Evolutionary conservation across 371 early-diverging fungal species (phyloP), one percentile per base, ranked within the genome.

Genomic region (Apophysomyces ossiformis): DNA sequence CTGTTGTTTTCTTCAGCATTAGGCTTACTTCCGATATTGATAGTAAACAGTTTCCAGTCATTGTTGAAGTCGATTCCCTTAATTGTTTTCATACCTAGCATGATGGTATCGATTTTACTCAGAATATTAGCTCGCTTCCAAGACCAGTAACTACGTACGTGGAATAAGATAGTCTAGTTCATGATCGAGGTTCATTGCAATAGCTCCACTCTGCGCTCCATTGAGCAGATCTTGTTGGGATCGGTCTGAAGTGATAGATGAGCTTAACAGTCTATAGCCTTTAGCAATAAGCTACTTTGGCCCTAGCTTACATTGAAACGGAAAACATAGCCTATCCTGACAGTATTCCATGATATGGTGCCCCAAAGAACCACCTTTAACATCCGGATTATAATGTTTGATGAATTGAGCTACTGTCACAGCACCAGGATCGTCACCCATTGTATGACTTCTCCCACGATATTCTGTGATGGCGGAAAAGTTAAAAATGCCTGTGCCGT

Each of bases 41-140:
- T 77, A 26, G 72, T 80, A 37, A 80, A 75, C 69, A 80, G 64
- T 21, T 81, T 81, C 81, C 81, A 80, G 46, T 80, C 81, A 37
- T 70, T 73, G 38, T 69, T 44, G 37, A 64, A 71, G 56, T 75
- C 61, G 5, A 73, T 37, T n/a, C 57, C 66, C 8, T 46, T 36
- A 5, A 70, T 43, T 2, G 36, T 18, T 26, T 65, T 59, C 68
- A 79, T 74, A 12, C 61, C 74, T 77, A 60, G 5, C 32, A 26
- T 2, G 2, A 26, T 26, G 41, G 1, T 47, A 18, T 47, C n/a
- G 32, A 26, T 2, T 26, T 26, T 26, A 26, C 32, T 47, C 1
- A 9, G 11, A n/a, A 47, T 11, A 5, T 2, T 26, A 37, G 18
- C 38, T 21, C 44, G 39, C 26, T 26, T 26, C 32, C 2, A 26